Evolutionary conservation across 768 basidiomycete species (phyloP).

Genomic region (Auricularia sp.): DNA sequence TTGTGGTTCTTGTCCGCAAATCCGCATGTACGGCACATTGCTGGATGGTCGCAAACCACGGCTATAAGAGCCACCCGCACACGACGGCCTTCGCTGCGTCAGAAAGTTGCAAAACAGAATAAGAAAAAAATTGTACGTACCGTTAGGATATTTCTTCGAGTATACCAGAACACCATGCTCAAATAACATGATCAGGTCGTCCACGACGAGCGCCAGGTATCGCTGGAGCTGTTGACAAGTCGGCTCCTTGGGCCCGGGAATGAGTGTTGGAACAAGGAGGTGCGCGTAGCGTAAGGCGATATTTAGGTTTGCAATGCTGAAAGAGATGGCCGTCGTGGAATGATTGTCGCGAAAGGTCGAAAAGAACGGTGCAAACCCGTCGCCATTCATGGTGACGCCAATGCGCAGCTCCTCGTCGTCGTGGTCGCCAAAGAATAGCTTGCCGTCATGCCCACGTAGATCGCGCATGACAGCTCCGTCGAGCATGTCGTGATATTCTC

Average conservation of each 20-base stretch:
- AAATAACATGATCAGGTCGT: conserved; percentile 21
- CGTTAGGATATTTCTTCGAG: conserved; percentile 13
- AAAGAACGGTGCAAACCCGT: neutral
- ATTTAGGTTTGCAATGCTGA: conserved; percentile 3
- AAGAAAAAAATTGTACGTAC: conserved; percentile 6
- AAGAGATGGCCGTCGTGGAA: neutral
- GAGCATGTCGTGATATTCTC: too few relatives aligned
- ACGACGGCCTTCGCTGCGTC: conserved; percentile 11
- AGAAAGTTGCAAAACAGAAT: neutral
- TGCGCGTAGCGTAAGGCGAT: conserved; percentile 6
- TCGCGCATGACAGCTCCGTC: too few relatives aligned
- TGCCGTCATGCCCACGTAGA: too few relatives aligned
- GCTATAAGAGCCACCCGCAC: conserved; percentile 18
- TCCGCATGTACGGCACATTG: conserved; percentile 18
- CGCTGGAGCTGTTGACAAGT: conserved; percentile 18
- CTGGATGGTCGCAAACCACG: conserved; percentile 22
- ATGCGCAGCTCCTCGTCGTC: neutral
- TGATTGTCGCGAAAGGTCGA: neutral
- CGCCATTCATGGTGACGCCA: neutral
- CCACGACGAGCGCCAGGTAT: conserved; percentile 16
- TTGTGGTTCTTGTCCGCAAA: conserved; percentile 19
- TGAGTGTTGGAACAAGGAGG: conserved; percentile 13
- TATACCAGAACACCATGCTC: conserved; percentile 13
- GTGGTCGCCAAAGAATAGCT: too few relatives aligned
- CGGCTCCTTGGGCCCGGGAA: conserved; percentile 21